Base-by-base conservation (phyloP, 2,329 filamentous ascomycete genomes). In the Penicillium carneum region DNA sequence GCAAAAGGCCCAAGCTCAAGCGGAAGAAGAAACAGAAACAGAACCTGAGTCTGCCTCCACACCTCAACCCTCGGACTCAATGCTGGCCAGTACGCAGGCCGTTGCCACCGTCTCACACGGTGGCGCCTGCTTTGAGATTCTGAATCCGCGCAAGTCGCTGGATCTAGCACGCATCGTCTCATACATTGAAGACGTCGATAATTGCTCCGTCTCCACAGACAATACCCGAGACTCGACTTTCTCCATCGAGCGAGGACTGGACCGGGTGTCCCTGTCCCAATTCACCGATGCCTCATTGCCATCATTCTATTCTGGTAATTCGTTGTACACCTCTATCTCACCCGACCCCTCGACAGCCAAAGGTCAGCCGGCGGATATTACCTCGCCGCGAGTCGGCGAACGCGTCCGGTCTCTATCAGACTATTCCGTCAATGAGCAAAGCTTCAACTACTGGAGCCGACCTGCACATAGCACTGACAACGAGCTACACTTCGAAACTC, bases 91-190 rank as follows among this genome's bases (percentile, higher is more conserved):
- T 45, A 69, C 69, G 42, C 66, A 69, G 59, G 61, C 69, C 56
- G 62, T 64, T 31, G 53, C 71, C 55, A 76, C 71, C 57, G 63
- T 78, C 42, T 68, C 71, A 33, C 71, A 76, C 57, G 71, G 76
- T 48, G 76, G 76, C 12, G 66, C 74, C 10, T 71, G 69, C 9
- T 78, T 78, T 48, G 75, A 78, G 36, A 78, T 78, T 18, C 57
- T 78, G 18, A 78, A 78, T 39, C 76, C 75, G 31, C 73, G 74
- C 51, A 72, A 74, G 52, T 77, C 76, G 10, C 62, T 77, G 18
- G 70, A 74, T 50, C 64, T 75, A n/a, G 68, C 73, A 12, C 70
- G 73, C 18, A 76, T 77, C 20, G 72, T 76, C 33, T 77, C 75
- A 9, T 75, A 71, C 47, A 75, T 76, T 34, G 74, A 77, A 49